Percentiles rank a stretch among this genome's conserved stretches.
These are phyloP conservation scores for Hygrophorus russula DNA, from an alignment of 768 basidiomycete genomes.

Conservation along the genomic window DNA sequence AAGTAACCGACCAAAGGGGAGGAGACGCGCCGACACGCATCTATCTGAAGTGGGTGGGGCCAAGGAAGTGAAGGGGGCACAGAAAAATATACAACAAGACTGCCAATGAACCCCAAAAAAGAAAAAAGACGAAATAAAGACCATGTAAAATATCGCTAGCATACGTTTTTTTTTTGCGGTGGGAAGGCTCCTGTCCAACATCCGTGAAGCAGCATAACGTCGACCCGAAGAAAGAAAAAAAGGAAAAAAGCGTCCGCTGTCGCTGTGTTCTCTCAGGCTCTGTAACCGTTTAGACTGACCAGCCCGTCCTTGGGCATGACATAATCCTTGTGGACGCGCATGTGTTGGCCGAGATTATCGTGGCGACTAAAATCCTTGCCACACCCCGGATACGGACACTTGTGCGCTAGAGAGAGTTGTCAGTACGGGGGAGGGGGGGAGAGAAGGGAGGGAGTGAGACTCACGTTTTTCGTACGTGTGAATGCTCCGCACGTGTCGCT, in stretches of 20 bases:
- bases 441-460: constrained; percentile 19
- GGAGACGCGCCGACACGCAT: too few species aligned
- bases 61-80: too few species aligned
- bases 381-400: constrained; percentile 71
- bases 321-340: constrained; percentile 64
- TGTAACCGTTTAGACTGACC: neutral
- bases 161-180: too few species aligned
- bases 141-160: neutral
- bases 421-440: constrained; percentile 1
- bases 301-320: constrained; percentile 11
- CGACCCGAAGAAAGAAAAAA: too few species aligned
- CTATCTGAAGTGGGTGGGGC: too few species aligned
- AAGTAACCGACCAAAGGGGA: too few species aligned
- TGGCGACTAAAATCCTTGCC: constrained; percentile 79
- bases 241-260: too few species aligned
- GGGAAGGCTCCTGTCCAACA: too few species aligned
- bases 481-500: constrained; percentile 79
- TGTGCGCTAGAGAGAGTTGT: constrained; percentile 44
- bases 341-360: constrained; percentile 83
- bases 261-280: neutral
- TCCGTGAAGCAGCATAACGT: too few species aligned
- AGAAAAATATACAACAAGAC: neutral
- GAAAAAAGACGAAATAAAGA: neutral
- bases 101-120: neutral
- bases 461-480: constrained; percentile 90